Evolutionary conservation across 179 eudicot genomes (phyloP), one percentile per base, ranked within the genome.

Genomic region (Camellia oleifera): DNA sequence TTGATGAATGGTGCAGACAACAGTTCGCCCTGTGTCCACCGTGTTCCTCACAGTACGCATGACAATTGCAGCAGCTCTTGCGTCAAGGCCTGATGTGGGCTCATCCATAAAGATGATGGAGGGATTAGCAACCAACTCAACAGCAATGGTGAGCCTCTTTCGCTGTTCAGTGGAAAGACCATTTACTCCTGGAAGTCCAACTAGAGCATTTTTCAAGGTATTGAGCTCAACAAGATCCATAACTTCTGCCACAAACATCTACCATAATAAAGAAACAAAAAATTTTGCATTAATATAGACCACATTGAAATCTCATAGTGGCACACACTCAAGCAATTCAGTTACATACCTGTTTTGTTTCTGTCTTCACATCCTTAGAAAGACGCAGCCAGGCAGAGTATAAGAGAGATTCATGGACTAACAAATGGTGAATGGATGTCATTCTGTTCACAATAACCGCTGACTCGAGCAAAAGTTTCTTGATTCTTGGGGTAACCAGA

Each of bases 381-480:
- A 94, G 93, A 60, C 97, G 97, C 71, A 94, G 89, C 92, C 92
- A 92, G 3, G 97, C 95, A 2, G 98, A 94, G 84, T 87, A 92
- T 45, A 90, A 20, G 17, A 94, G 86, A 52, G 98, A 94, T 79
- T 94, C 98, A 83, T 92, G 89, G n/a, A 94, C 92, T 94, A 11
- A 94, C 89, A 63, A 88, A 79, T 4, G 98, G 98, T 42, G 98
- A 93, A 88, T 93, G 98, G 57, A 90, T 89, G 54, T 94, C 98
- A 17, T 78, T 89, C 76, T 94, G 98, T 78, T 94, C 98, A 82
- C 98, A 94, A 45, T 94, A 94, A 52, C 97, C 98, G 67, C 92
- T 85, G 46, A 94, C 83, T 20, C 95, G 90, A 66, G 97, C 93
- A 89, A 94, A 94, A 17, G 98, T 92, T 74, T 80, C 79, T 85